Conservation (phyloP, 2,329 filamentous ascomycete species). For the Juglanconis oblonga region DNA sequence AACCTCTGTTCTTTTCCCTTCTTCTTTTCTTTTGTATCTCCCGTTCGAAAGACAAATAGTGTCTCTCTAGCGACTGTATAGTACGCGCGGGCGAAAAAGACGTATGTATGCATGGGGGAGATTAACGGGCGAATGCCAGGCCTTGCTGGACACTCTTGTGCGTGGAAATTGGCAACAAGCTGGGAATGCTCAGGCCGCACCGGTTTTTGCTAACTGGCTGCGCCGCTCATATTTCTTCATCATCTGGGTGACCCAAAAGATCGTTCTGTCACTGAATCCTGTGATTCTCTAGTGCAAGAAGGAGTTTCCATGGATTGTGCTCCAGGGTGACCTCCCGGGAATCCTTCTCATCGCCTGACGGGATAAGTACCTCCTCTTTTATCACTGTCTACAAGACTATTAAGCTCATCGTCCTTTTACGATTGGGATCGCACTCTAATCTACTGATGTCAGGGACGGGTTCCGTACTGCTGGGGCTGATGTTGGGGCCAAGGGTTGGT, state of each 20-base stretch:
- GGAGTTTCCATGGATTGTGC: background rate
- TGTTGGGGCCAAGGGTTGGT: background rate
- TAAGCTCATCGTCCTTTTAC: background rate
- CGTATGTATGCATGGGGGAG: background rate
- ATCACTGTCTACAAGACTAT: background rate
- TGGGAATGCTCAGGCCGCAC: background rate
- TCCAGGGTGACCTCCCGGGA: background rate
- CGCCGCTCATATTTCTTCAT: background rate
- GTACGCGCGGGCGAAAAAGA: background rate
- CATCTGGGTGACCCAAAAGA: background rate
- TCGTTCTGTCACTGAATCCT: background rate
- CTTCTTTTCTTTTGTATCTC: too few species aligned
- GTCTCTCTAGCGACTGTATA: background rate
- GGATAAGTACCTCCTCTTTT: too few species aligned
- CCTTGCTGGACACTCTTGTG: background rate
- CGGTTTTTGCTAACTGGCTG: background rate
- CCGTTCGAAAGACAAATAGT: too few species aligned
- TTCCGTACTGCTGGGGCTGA: background rate
- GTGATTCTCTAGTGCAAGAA: background rate
- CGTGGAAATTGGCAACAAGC: background rate
- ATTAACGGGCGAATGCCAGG: background rate
- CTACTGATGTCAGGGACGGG: background rate
- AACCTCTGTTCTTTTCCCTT: too few species aligned
- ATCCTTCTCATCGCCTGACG: too few species aligned
- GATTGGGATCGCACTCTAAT: background rate